Percentiles rank a stretch among this genome's conserved stretches.
These are phyloP conservation scores for Helotiales sp. DNA, from an alignment of 2,329 filamentous ascomycete species.

Conservation along the genomic window DNA sequence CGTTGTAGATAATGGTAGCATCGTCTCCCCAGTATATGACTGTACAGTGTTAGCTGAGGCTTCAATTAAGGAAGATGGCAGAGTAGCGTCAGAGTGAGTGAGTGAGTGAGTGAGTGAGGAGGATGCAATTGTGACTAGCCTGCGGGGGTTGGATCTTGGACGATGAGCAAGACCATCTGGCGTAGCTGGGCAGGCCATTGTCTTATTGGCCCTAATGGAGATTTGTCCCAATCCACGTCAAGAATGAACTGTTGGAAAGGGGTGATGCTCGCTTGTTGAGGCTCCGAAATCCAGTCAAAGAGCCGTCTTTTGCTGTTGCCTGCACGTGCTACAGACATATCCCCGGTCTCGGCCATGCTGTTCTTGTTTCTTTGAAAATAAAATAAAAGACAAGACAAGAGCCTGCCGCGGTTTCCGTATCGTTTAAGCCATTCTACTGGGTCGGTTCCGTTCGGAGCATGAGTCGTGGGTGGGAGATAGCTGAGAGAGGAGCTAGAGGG, in stretches of 20 bases:
- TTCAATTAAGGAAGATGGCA: background rate
- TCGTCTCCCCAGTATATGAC: conserved; percentile 46
- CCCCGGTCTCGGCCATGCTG: background rate
- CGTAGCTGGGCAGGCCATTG: conserved; percentile 49
- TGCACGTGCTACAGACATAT: conserved; percentile 17
- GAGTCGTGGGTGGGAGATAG: too few species aligned
- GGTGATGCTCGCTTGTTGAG: conserved; percentile 22
- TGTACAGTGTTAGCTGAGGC: background rate
- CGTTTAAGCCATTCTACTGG: too few species aligned
- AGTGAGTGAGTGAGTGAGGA: too few species aligned
- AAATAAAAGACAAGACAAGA: background rate
- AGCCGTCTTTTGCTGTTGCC: conserved; percentile 18
- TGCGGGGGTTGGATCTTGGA: conserved; percentile 44
- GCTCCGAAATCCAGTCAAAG: conserved; percentile 35
- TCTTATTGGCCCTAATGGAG: conserved; percentile 48
- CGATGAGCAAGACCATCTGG: conserved; percentile 45
- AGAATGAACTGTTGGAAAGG: conserved; percentile 41
- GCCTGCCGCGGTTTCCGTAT: too few species aligned
- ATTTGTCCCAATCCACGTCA: conserved; percentile 48
- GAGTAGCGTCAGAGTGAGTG: too few species aligned
- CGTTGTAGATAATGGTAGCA: conserved; percentile 45
- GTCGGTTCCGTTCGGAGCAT: too few species aligned
- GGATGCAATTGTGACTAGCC: too few species aligned
- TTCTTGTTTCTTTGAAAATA: too few species aligned
- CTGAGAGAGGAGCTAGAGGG: too few species aligned